Conservation (phyloP, 768 basidiomycete species). For the Rhodotorula sphaerocarpa region DNA sequence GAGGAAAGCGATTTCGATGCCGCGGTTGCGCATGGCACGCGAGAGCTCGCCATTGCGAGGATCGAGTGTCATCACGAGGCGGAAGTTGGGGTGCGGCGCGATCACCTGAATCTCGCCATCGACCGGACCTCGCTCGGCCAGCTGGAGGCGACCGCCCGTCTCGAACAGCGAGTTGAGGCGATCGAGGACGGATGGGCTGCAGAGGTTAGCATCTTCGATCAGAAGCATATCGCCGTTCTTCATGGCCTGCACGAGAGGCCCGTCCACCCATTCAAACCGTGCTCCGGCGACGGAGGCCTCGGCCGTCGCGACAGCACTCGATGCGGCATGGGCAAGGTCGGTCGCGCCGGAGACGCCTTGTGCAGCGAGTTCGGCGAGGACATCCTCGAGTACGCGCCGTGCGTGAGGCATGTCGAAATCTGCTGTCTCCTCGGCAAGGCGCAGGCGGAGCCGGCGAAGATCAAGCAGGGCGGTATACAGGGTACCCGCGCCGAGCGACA, state of each 20-base stretch:
- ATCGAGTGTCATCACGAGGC: constrained; percentile 88
- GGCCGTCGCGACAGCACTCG: constrained; percentile 4
- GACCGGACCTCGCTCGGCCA: constrained; percentile 82
- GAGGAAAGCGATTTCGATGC: constrained; percentile 66
- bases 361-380: neutral
- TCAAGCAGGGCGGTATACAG: constrained; percentile 1
- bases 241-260: constrained; percentile 77
- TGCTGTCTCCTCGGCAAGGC: constrained; percentile 5
- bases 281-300: constrained; percentile 42
- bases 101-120: constrained; percentile 66
- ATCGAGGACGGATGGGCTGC: constrained; percentile 90
- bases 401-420: neutral
- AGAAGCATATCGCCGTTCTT: constrained; percentile 80
- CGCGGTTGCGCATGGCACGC: constrained; percentile 95
- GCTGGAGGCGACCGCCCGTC: constrained; percentile 64
- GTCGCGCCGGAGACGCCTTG: neutral
- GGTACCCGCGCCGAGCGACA: neutral
- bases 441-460: constrained; percentile 10
- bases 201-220: constrained; percentile 86
- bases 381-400: neutral
- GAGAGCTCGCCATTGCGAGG: constrained; percentile 87
- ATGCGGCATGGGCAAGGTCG: neutral
- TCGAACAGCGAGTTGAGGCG: constrained; percentile 95
- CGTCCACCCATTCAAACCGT: constrained; percentile 90
- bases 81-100: constrained; percentile 76